These are phyloP conservation scores for Naegleria fowleri DNA, from an alignment of 208 protist species.

Conservation along the genomic window DNA sequence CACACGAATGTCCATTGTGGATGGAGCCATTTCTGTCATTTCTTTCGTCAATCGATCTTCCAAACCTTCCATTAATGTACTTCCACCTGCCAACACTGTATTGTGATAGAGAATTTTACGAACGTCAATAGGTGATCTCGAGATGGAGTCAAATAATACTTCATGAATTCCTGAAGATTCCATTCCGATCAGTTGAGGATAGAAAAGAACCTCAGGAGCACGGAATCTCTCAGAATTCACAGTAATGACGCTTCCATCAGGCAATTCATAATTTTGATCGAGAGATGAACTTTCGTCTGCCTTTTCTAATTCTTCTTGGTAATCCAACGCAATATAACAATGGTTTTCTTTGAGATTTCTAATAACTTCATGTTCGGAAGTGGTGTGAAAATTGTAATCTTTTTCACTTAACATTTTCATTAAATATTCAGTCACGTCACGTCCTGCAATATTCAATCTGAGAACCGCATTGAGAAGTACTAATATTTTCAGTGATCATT, in stretches of 20 bases:
- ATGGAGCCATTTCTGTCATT: constrained; percentile 80
- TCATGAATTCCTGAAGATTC: constrained; percentile 91
- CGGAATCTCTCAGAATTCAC: constrained; percentile 74
- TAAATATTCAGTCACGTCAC: constrained; percentile 67
- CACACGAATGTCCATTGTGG: constrained; percentile 87
- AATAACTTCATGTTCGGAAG: constrained; percentile 67
- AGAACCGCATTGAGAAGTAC: neutral
- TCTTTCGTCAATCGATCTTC: constrained; percentile 91
- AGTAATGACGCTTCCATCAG: constrained; percentile 70
- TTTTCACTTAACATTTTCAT: constrained; percentile 62
- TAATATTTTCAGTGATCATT: neutral
- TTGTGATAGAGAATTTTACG: constrained; percentile 73
- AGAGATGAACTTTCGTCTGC: constrained; percentile 40
- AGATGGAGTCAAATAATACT: constrained; percentile 91
- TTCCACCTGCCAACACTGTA: constrained; percentile 86
- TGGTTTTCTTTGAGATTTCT: constrained; percentile 67
- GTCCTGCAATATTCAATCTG: constrained; percentile 33
- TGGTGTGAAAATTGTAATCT: constrained; percentile 67
- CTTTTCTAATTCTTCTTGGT: constrained; percentile 56
- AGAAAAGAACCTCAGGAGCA: constrained; percentile 92
- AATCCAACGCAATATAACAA: constrained; percentile 45
- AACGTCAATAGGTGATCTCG: constrained; percentile 85
- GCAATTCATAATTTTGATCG: constrained; percentile 60
- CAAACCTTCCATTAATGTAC: constrained; percentile 91
- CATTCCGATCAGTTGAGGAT: constrained; percentile 86